Conservation (phyloP, 129 eudicot species). For the Centella asiatica region DNA sequence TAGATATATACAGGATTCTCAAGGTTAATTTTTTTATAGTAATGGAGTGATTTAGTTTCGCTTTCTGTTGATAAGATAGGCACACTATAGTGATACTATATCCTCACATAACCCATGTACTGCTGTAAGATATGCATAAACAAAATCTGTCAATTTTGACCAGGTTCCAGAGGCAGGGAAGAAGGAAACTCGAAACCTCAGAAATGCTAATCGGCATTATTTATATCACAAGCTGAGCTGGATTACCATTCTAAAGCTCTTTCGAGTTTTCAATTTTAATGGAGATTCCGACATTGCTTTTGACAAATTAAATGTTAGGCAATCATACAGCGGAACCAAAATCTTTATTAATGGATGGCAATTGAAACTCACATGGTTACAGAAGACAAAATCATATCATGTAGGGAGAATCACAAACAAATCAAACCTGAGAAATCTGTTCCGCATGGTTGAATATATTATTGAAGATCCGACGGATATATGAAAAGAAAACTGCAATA, state of each 20-base stretch:
- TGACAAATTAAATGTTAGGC: too few relatives aligned
- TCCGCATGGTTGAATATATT: conserved; percentile 79
- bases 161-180: neutral
- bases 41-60: too few relatives aligned
- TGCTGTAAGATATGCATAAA: too few relatives aligned
- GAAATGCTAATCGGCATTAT: neutral
- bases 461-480: conserved; percentile 70
- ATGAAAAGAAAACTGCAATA: conserved; percentile 80
- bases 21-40: neutral
- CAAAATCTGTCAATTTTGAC: neutral
- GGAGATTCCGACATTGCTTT: neutral
- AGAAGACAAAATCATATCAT: neutral
- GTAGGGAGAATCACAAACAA: neutral
- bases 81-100: too few relatives aligned
- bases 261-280: neutral
- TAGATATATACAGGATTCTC: too few relatives aligned
- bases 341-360: neutral
- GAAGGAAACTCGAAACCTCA: neutral
- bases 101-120: too few relatives aligned
- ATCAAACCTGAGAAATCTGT: conserved; percentile 79
- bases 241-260: neutral
- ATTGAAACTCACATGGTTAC: neutral
- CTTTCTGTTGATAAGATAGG: too few relatives aligned
- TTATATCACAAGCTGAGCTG: neutral
- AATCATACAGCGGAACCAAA: neutral